phyloP scores from a whole-genome alignment of 2,329 filamentous ascomycete species.

The Fusarium sp. region DNA sequence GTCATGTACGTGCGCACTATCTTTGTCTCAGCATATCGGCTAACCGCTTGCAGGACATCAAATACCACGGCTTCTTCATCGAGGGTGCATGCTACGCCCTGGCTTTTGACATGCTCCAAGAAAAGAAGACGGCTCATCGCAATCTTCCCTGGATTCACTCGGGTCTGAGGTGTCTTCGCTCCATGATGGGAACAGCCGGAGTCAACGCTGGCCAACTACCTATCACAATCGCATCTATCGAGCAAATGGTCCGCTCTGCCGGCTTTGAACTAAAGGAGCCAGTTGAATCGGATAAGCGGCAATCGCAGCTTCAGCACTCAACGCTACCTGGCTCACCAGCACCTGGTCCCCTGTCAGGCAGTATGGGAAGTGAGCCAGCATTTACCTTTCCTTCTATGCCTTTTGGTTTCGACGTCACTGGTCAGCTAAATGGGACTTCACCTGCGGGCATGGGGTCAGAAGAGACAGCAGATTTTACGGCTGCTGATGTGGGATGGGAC shows the following conservation, averaged over 20 bases:
- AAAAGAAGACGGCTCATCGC: conserved; percentile 53
- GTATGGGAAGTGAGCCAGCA: conserved; percentile 37
- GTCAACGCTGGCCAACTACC: conserved; percentile 43
- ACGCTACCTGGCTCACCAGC: conserved; percentile 41
- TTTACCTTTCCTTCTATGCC: conserved; percentile 52
- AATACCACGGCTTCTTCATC: conserved; percentile 62
- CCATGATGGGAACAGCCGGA: conserved; percentile 51
- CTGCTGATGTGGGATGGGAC: conserved; percentile 51
- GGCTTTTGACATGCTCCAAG: conserved; percentile 61
- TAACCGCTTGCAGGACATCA: conserved; percentile 55
- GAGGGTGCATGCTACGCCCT: conserved; percentile 59
- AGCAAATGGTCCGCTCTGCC: conserved; percentile 52
- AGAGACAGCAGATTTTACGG: conserved; percentile 49
- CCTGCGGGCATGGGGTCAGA: conserved; percentile 40
- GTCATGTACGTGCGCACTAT: conserved; percentile 52
- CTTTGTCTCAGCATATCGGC: not conserved
- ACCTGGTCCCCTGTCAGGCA: conserved; percentile 16
- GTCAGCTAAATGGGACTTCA: conserved; percentile 42
- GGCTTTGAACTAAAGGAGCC: conserved; percentile 47
- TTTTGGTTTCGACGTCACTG: conserved; percentile 48
- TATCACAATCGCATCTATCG: conserved; percentile 48
- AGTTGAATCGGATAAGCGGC: conserved; percentile 36
- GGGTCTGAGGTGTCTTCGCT: conserved; percentile 55
- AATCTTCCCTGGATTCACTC: conserved; percentile 61
- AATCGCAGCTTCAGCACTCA: conserved; percentile 32